Evolutionary conservation across 1,284 basidiomycete genomes (phyloP), one percentile per base, ranked within the genome.

Genomic region (Phellopilus nigrolimitatus): DNA sequence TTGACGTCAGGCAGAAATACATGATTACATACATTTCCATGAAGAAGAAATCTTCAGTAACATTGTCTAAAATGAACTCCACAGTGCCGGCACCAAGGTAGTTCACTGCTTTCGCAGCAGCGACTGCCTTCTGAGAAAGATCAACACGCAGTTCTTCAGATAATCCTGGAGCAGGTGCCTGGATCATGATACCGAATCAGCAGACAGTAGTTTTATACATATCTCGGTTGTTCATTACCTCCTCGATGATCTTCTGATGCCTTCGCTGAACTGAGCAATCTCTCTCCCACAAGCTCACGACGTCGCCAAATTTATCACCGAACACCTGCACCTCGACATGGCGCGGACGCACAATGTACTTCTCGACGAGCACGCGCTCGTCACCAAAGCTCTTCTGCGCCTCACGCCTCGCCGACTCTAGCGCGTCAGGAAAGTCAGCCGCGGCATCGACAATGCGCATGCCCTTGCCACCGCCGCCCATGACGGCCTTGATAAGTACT

Each of bases 381-480:
- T 95, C 91, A 12, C 92, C 88, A 58, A 95, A 95, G 2, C 84
- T 77, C 67, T 94, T 94, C 47, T 76, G 65, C 0, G 91, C 88
- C 68, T 97, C 95, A 38, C 95, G 80, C 64, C 91, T 82, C 0
- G 94, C 95, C 24, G 88, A 89, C 37, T 78, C 78, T 1, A 97
- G 74, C 15, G 90, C 86, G 56, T 93, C 86, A 50, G 76, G 67
- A 59, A 95, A 94, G 27, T 85, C 83, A 25, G 68, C 69, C 6
- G 74, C 66, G 0, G 77, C 71, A 22, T 76, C 75, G 24, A 97
- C 95, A 22, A 86, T 85, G 55, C 94, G 87, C 95, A 98, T 97
- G 56, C 95, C 95, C 64, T 97, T 93, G 13, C 95, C 95, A 53
- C 95, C 95, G 48, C 95, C 95, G 24, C 95, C 95, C 68, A 97